These are phyloP conservation scores for Pythium scleroteichum DNA, from an alignment of 352 stramenopile species.

Conservation along the genomic window DNA sequence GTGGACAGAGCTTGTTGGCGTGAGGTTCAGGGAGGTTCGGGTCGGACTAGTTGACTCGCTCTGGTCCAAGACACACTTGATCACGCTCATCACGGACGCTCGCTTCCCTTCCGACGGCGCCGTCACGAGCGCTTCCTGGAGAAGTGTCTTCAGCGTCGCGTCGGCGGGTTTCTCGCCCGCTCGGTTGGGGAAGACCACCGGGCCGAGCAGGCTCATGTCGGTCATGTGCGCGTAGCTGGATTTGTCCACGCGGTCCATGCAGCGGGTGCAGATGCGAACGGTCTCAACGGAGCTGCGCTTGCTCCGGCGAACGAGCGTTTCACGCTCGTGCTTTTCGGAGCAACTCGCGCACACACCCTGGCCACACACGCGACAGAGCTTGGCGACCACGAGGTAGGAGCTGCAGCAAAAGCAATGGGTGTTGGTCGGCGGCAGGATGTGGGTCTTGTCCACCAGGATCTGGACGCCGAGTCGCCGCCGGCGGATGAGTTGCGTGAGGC, in stretches of 20 bases:
- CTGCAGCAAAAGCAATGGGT: constrained; percentile 57
- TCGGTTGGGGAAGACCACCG: constrained; percentile 30
- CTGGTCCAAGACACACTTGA: constrained; percentile 50
- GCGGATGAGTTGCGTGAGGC: constrained; percentile 44
- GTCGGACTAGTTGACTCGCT: neutral
- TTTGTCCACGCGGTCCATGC: constrained; percentile 49
- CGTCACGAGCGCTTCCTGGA: constrained; percentile 36
- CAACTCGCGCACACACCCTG: constrained; percentile 54
- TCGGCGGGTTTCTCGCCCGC: constrained; percentile 13
- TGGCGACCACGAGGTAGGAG: constrained; percentile 39
- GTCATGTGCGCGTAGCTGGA: constrained; percentile 49
- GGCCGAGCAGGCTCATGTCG: constrained; percentile 21
- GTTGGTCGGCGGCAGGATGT: constrained; percentile 44
- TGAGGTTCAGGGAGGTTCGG: neutral
- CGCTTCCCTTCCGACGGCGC: constrained; percentile 28
- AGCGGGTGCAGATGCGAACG: constrained; percentile 50
- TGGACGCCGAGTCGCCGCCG: constrained; percentile 56
- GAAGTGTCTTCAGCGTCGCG: constrained; percentile 24
- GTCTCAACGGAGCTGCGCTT: constrained; percentile 10
- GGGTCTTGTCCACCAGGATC: constrained; percentile 36
- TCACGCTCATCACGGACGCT: constrained; percentile 42
- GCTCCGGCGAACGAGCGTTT: constrained; percentile 15
- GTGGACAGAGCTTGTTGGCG: neutral
- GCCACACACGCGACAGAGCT: constrained; percentile 54
- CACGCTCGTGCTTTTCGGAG: constrained; percentile 30